Percentiles rank a stretch among this genome's conserved stretches.
Conservation (phyloP, 2,329 filamentous ascomycete genomes). For the Bertia moriformis region DNA sequence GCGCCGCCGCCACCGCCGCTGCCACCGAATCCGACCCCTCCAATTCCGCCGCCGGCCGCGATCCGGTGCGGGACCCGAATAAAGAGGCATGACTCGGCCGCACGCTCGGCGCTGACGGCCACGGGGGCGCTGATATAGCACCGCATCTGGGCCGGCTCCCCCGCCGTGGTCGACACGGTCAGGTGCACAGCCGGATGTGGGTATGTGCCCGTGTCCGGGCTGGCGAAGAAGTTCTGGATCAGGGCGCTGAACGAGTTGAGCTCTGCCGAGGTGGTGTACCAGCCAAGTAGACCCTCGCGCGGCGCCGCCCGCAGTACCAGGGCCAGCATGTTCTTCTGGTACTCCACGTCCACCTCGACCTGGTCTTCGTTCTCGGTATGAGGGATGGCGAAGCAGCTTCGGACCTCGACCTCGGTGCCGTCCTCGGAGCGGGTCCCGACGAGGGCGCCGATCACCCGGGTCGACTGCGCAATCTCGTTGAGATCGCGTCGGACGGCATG, state of each 20-base stretch:
- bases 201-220: conserved; percentile 90
- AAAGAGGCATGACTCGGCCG: conserved; percentile 91
- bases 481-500: conserved; percentile 80
- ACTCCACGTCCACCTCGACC: conserved; percentile 98
- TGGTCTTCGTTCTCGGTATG: conserved; percentile 98
- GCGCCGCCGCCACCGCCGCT: too few species aligned
- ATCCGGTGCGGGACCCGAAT: conserved; percentile 94
- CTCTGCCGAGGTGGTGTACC: conserved; percentile 95
- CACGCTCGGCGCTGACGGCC: conserved; percentile 84
- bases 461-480: conserved; percentile 58
- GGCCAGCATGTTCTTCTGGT: conserved; percentile 97
- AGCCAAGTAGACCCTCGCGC: conserved; percentile 85
- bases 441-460: conserved; percentile 90
- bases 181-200: conserved; percentile 92
- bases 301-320: conserved; percentile 87
- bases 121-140: conserved; percentile 94
- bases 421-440: conserved; percentile 89
- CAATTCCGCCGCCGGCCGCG: conserved; percentile 69
- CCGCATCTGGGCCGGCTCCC: conserved; percentile 74
- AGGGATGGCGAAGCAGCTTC: conserved; percentile 91
- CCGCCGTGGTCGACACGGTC: conserved; percentile 80
- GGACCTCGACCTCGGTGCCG: conserved; percentile 89
- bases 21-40: conserved; percentile 62
- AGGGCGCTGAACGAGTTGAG: conserved; percentile 96
- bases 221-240: conserved; percentile 98